Evolutionary conservation across 192 early-diverging fungal genomes (phyloP), one percentile per base, ranked within the genome.

Genomic region (Umbelopsis isabellina): DNA sequence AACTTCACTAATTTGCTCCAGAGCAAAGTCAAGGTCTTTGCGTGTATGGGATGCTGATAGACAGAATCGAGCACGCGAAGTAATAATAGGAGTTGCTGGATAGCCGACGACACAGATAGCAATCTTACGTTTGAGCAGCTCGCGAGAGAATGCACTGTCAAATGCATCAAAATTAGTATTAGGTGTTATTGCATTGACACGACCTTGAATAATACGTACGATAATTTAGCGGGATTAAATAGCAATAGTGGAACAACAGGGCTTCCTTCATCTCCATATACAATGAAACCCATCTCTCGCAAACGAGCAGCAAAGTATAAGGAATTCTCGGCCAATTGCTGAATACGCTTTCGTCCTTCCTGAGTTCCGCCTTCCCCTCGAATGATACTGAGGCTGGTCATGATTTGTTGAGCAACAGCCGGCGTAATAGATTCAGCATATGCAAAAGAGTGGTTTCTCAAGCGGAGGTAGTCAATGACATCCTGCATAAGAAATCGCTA

Each of bases 61-160:
- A 52, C 76, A 73, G 87, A 98, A 96, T 49, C 97, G 86, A 41
- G 96, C 95, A 47, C 97, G 88, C 10, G 90, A 89, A 6, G 93
- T 92, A 74, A 98, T 94, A 69, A 97, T 95, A 15, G 97, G 95
- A 4, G 95, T 97, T 12, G 96, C 97, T 0, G 96, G 96, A 78
- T 96, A 96, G 45, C 92, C 95, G 15, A 98, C 97, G 0, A 99
- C 96, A 6, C 97, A 96, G 8, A 96, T 93, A 15, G 95, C 95
- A 72, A 99, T 91, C 66, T 91, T 91, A 51, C 95, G 85, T 70
- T 89, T 84, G 37, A 98, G 86, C 64, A 90, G 88, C 78, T 96
- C 95, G 44, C 95, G 87, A 49, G 94, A 95, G 75, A 99, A 98
- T 37, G 96, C 97, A 44, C 75, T 77, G 52, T 13, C 37, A 41